Conservation (phyloP, 1,139 yeast species). For the Insectozyma bohioensis region DNA sequence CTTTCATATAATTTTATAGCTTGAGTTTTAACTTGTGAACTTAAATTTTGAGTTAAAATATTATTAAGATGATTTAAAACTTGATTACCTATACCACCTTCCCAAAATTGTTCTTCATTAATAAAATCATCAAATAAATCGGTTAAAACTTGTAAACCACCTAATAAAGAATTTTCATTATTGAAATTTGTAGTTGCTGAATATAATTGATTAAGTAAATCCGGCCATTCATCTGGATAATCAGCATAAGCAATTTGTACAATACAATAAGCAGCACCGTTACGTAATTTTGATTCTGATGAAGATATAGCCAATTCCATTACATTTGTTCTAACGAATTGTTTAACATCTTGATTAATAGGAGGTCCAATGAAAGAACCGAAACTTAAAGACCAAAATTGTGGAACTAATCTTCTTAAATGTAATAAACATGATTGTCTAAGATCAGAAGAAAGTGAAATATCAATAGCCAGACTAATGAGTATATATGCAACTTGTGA, state of each 20-base stretch:
- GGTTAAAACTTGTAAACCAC: constrained; percentile 68
- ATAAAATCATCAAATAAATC: constrained; percentile 86
- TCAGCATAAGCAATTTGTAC: constrained; percentile 88
- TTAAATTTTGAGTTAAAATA: constrained; percentile 31
- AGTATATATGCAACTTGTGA: constrained; percentile 29
- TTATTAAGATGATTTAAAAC: constrained; percentile 49
- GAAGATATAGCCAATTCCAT: constrained; percentile 52
- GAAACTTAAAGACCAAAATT: constrained; percentile 85
- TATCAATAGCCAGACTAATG: constrained; percentile 25
- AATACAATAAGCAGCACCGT: constrained; percentile 69
- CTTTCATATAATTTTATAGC: constrained; percentile 54
- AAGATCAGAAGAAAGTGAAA: constrained; percentile 25
- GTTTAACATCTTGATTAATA: constrained; percentile 53
- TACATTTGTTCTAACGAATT: constrained; percentile 47
- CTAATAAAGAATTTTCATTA: constrained; percentile 43
- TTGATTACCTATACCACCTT: constrained; percentile 60
- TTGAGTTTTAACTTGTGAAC: constrained; percentile 43
- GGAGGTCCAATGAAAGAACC: constrained; percentile 73
- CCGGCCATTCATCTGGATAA: constrained; percentile 96
- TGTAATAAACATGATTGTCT: constrained; percentile 73
- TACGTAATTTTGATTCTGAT: constrained; percentile 60
- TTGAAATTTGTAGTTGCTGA: constrained; percentile 32
- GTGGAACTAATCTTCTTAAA: constrained; percentile 66
- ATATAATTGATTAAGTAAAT: constrained; percentile 52
- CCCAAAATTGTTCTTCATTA: constrained; percentile 84